phyloP scores from a whole-genome alignment of 495 filamentous ascomycete genomes.

The Xylaria sp. region DNA sequence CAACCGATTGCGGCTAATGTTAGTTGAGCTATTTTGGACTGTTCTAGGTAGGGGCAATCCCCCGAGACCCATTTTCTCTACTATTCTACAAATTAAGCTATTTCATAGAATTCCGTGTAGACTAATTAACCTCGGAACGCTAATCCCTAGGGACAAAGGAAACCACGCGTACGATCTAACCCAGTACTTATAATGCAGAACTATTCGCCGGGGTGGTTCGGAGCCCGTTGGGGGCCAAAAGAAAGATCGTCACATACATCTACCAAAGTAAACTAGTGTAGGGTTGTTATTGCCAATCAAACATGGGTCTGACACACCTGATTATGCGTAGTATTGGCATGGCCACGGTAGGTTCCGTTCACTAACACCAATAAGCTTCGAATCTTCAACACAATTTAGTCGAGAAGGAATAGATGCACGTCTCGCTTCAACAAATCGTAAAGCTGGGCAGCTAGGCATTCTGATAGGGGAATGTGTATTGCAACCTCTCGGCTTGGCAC shows the following conservation, averaged over 20 bases:
- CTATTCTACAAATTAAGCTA: background rate
- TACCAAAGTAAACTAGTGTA: background rate
- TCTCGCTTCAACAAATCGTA: background rate
- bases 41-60: background rate
- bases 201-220: background rate
- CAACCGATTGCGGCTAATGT: background rate
- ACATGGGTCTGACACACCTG: background rate
- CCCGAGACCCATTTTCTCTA: background rate
- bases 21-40: background rate
- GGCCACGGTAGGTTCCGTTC: background rate
- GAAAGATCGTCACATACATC: background rate
- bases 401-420: slow-evolving; percentile 4
- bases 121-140: background rate
- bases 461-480: background rate
- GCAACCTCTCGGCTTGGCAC: background rate
- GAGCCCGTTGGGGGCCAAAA: background rate
- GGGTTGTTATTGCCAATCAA: background rate
- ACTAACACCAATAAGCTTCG: background rate
- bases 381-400: background rate
- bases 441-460: background rate
- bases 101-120: background rate
- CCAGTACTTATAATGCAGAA: background rate
- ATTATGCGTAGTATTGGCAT: background rate
- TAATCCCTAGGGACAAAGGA: background rate
- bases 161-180: background rate